phyloP scores from a whole-genome alignment of 768 basidiomycete species.

The Rhodocollybia butyracea region DNA sequence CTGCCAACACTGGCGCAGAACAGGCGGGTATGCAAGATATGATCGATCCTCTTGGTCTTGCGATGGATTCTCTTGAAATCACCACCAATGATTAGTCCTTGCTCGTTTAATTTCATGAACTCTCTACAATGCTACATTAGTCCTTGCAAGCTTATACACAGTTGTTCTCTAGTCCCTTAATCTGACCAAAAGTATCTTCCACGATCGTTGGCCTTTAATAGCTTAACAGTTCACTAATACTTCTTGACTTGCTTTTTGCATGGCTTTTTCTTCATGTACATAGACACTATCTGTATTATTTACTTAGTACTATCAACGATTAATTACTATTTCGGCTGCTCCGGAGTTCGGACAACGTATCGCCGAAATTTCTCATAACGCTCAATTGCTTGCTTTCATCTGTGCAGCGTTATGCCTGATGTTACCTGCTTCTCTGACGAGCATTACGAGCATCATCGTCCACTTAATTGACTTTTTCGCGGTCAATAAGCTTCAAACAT shows the following conservation, averaged over 20 bases:
- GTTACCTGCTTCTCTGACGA: constrained; percentile 45
- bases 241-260: neutral
- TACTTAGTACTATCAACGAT: too few relatives aligned
- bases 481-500: constrained; percentile 9
- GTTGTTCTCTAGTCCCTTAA: too few relatives aligned
- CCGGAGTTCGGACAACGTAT: neutral
- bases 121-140: too few relatives aligned
- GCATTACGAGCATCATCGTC: constrained; percentile 41
- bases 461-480: constrained; percentile 33
- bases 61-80: constrained; percentile 55
- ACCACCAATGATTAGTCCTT: constrained; percentile 7
- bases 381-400: neutral
- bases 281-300: neutral
- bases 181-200: too few relatives aligned
- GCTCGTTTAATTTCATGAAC: too few relatives aligned
- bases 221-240: neutral
- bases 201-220: neutral
- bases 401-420: constrained; percentile 28
- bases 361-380: neutral
- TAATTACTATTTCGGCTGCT: neutral
- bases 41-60: constrained; percentile 57
- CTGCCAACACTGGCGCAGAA: constrained; percentile 37
- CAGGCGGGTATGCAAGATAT: constrained; percentile 33
- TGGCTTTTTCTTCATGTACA: neutral
- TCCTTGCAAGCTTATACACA: too few relatives aligned